A percentile compares a stretch with the other conserved stretches of the same genome.
These are phyloP conservation scores for Scenedesmus sp. DNA, from an alignment of 163 green algal genomes.

Conservation along the genomic window DNA sequence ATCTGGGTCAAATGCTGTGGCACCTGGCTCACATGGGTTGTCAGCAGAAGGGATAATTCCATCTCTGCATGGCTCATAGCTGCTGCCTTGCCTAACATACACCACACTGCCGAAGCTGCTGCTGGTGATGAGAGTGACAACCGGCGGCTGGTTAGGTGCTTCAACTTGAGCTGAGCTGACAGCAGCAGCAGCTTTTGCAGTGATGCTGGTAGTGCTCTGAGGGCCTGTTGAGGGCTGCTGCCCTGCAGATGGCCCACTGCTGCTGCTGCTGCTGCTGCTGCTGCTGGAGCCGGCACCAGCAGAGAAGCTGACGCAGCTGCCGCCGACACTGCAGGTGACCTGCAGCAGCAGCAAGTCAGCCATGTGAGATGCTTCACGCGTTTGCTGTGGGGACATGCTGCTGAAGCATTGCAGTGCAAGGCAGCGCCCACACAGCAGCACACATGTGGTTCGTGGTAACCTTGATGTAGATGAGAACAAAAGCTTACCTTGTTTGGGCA, in stretches of 20 bases:
- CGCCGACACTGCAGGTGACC: slow-evolving; percentile 13
- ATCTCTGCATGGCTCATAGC: slow-evolving; percentile 37
- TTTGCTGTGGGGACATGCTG: too few relatives aligned
- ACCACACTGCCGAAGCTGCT: not conserved
- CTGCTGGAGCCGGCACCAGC: not conserved
- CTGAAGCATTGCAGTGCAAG: too few relatives aligned
- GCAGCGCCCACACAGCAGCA: too few relatives aligned
- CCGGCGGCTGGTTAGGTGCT: slow-evolving; percentile 25
- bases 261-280: not conserved
- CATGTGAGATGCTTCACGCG: too few relatives aligned
- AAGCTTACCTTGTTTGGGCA: too few relatives aligned
- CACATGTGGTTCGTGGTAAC: too few relatives aligned
- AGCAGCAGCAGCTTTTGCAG: slow-evolving; percentile 1
- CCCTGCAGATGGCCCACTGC: not conserved
- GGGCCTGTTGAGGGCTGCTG: not conserved
- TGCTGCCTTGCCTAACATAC: slow-evolving; percentile 23
- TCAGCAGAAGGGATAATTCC: slow-evolving; percentile 18
- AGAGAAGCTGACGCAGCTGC: not conserved
- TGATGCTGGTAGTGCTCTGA: not conserved
- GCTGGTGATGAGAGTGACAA: not conserved
- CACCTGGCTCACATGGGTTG: slow-evolving; percentile 46
- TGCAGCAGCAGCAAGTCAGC: not conserved
- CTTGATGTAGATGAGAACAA: too few relatives aligned
- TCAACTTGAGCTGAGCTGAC: not conserved
- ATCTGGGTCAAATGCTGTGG: slow-evolving; percentile 39